Conservation (phyloP, 2,329 filamentous ascomycete species). For the Pestalotiopsis sp. region DNA sequence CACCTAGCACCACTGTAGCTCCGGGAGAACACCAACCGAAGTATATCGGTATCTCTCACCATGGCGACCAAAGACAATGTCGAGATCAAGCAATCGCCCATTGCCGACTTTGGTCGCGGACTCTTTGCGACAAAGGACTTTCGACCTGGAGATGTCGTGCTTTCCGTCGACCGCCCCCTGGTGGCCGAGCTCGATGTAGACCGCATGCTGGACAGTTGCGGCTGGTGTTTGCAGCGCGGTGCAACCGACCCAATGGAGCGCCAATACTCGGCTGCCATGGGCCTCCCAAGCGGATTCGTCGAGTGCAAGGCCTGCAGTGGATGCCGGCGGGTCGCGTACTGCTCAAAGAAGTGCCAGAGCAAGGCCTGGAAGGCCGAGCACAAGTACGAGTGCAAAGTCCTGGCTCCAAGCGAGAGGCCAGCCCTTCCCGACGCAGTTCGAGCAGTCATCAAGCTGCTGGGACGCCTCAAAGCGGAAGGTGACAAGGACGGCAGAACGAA, state of each 20-base stretch:
- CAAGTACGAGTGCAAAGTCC: conserved; percentile 30
- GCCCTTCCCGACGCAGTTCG: conserved; percentile 25
- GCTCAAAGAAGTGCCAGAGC: conserved; percentile 31
- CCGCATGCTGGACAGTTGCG: conserved; percentile 29
- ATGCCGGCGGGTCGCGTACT: conserved; percentile 28
- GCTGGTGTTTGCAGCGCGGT: conserved; percentile 30
- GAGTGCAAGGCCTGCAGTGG: conserved; percentile 29
- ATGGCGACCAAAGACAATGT: conserved; percentile 15
- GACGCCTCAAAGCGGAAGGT: conserved; percentile 25
- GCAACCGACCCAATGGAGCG: conserved; percentile 23
- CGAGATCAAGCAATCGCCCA: conserved; percentile 25
- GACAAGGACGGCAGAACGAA: conserved; percentile 18
- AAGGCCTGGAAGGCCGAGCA: conserved; percentile 32
- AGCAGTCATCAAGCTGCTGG: conserved; percentile 28
- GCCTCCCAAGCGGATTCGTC: conserved; percentile 26
- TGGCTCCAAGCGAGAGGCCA: conserved; percentile 25
- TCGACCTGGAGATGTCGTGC: conserved; percentile 26
- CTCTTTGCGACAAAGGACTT: conserved; percentile 28
- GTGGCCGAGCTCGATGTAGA: conserved; percentile 26
- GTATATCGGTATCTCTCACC: neutral
- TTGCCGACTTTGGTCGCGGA: conserved; percentile 27
- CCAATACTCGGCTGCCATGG: conserved; percentile 23
- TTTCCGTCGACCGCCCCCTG: conserved; percentile 26
- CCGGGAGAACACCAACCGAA: neutral
- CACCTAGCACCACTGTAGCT: neutral